phyloP scores from a whole-genome alignment of 2,329 filamentous ascomycete species.

The Fragosphaeria purpurea region DNA sequence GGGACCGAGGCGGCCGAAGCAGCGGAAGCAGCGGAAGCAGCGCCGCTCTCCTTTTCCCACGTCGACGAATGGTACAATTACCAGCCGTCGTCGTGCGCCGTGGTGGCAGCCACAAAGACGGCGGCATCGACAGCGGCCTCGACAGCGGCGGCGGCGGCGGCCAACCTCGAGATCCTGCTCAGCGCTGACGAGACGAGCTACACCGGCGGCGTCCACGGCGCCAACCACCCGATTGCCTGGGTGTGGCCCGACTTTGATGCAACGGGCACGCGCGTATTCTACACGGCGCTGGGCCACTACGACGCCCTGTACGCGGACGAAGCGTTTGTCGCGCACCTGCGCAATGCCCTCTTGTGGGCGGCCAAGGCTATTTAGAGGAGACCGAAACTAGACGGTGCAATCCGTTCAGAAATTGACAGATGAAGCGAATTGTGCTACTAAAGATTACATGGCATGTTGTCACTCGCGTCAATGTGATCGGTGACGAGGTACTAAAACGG shows the following conservation, averaged over 20 bases:
- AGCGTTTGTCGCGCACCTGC: conserved; percentile 18
- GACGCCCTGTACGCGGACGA: conserved; percentile 27
- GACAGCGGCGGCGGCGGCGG: conserved; percentile 16
- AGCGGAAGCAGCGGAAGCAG: too few species aligned
- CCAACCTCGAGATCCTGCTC: conserved; percentile 25
- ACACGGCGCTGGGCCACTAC: conserved; percentile 33
- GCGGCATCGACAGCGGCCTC: neutral
- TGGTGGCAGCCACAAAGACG: neutral
- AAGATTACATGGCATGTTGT: too few species aligned
- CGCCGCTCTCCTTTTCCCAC: conserved; percentile 14
- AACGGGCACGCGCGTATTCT: conserved; percentile 28
- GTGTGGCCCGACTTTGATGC: conserved; percentile 28
- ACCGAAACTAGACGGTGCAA: too few species aligned
- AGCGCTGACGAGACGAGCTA: conserved; percentile 26
- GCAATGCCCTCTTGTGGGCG: conserved; percentile 19
- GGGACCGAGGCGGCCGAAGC: neutral
- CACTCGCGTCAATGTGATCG: too few species aligned
- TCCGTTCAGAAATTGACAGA: too few species aligned
- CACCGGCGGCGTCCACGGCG: conserved; percentile 24
- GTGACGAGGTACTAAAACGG: too few species aligned
- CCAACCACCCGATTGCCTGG: conserved; percentile 30
- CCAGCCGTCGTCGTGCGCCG: conserved; percentile 9
- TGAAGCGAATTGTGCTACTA: too few species aligned
- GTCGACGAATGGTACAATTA: conserved; percentile 36
- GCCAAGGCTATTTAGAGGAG: conserved; percentile 16